Conservation (phyloP, 75 land plant genomes). For the Gnetum montanum region DNA sequence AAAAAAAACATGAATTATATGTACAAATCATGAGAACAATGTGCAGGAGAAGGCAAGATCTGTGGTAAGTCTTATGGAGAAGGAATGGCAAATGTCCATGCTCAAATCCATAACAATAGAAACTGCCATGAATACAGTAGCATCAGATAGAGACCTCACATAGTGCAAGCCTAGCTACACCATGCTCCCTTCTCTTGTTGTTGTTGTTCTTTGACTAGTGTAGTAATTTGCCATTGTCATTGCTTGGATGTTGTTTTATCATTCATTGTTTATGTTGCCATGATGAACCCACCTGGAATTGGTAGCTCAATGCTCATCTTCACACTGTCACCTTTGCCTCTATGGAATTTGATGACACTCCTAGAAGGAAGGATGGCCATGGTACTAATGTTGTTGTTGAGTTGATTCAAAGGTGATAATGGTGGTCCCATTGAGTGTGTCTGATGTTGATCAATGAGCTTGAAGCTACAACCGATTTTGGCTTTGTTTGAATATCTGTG, state of each 20-base stretch:
- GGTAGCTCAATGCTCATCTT: too few species aligned
- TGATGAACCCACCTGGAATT: too few species aligned
- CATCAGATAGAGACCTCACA: conserved; percentile 60
- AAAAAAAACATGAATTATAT: too few species aligned
- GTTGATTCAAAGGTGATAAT: conserved; percentile 7
- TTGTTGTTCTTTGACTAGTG: too few species aligned
- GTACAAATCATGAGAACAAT: too few species aligned
- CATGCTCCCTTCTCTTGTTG: conserved; percentile 38
- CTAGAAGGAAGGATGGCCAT: conserved; percentile 55
- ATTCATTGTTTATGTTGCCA: conserved; percentile 60
- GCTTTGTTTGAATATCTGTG: conserved; percentile 22
- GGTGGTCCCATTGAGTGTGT: conserved; percentile 13
- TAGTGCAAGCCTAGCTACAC: conserved; percentile 67
- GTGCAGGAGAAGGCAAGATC: too few species aligned
- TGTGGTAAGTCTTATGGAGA: conserved; percentile 62
- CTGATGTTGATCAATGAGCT: too few species aligned
- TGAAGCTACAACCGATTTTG: conserved; percentile 33
- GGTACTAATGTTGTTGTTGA: too few species aligned
- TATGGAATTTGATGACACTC: conserved; percentile 26
- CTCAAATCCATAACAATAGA: conserved; percentile 73
- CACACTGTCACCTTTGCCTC: too few species aligned
- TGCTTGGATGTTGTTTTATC: too few species aligned
- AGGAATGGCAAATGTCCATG: conserved; percentile 83
- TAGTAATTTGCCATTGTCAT: too few species aligned
- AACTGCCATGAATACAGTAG: conserved; percentile 63